phyloP scores from a whole-genome alignment of 352 stramenopile species.

The Globisporangium cystogenes region DNA sequence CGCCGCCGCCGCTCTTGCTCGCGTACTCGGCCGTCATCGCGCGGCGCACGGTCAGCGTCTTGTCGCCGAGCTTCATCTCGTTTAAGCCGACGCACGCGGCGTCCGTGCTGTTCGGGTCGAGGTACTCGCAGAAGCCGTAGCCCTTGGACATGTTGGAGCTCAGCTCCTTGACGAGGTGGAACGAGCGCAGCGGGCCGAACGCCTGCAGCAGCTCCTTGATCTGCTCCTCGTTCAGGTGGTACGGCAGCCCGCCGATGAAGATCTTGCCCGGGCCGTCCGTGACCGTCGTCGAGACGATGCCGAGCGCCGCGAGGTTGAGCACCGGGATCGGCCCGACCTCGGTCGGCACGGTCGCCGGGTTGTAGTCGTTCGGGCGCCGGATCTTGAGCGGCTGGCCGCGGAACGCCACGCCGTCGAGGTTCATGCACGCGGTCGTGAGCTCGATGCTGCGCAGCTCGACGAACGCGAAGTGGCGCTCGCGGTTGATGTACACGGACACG shows the following conservation, averaged over 20 bases:
- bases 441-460: constrained; percentile 97
- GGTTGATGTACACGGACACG: constrained; percentile 94
- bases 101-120: constrained; percentile 88
- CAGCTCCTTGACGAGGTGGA: constrained; percentile 96
- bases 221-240: constrained; percentile 95
- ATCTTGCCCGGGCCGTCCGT: constrained; percentile 97
- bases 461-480: constrained; percentile 96
- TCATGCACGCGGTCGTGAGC: constrained; percentile 94
- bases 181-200: constrained; percentile 93
- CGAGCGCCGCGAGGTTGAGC: constrained; percentile 88
- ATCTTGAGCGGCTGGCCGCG: constrained; percentile 94
- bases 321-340: constrained; percentile 81
- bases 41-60: constrained; percentile 86
- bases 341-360: constrained; percentile 85
- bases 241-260: constrained; percentile 97
- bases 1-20: constrained; percentile 56
- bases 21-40: constrained; percentile 80
- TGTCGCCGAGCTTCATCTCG: constrained; percentile 92
- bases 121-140: constrained; percentile 98
- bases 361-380: constrained; percentile 97
- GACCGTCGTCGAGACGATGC: constrained; percentile 94
- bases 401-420: constrained; percentile 94
- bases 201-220: constrained; percentile 92
- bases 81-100: constrained; percentile 93
- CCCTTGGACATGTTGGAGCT: constrained; percentile 92